Conservation (phyloP, 495 filamentous ascomycete genomes). For the Cryomyces minteri region DNA sequence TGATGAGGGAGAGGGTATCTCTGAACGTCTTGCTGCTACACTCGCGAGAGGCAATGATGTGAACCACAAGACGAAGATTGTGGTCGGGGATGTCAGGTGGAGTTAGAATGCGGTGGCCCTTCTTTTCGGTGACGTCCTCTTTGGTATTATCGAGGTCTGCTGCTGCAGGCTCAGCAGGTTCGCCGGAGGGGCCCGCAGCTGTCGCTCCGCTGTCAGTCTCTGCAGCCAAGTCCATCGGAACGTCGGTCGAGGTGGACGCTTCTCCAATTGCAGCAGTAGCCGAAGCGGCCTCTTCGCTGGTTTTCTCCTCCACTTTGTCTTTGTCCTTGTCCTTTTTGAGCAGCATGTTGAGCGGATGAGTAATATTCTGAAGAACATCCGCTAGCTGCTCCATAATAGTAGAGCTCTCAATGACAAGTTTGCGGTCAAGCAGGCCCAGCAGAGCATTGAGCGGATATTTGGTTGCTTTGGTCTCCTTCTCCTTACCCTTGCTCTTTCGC, state of each 20-base stretch:
- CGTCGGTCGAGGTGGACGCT: conserved; percentile 1
- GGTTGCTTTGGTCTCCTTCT: conserved; percentile 48
- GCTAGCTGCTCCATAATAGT: conserved; percentile 89
- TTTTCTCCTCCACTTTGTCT: conserved; percentile 38
- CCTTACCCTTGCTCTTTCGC: conserved; percentile 77
- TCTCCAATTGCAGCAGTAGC: not conserved
- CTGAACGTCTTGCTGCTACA: conserved; percentile 94
- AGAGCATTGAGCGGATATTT: conserved; percentile 87
- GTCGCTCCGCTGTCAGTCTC: conserved; percentile 5
- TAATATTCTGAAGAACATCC: conserved; percentile 68
- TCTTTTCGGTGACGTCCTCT: conserved; percentile 23
- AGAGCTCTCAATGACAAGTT: conserved; percentile 86
- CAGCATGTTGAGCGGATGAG: conserved; percentile 63
- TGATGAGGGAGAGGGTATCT: conserved; percentile 92
- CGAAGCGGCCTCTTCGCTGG: conserved; percentile 18
- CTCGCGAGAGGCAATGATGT: conserved; percentile 87
- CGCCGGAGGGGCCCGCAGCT: conserved; percentile 7
- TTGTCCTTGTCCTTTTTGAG: conserved; percentile 71
- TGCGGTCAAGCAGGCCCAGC: conserved; percentile 70
- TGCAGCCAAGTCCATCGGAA: conserved; percentile 5
- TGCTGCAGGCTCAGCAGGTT: conserved; percentile 15
- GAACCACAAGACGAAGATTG: conserved; percentile 82
- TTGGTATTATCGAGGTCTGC: conserved; percentile 11
- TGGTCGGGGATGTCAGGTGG: conserved; percentile 78
- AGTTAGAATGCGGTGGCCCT: conserved; percentile 52